Conservation (phyloP, 306 rosid species). For the Albizia julibrissin region DNA sequence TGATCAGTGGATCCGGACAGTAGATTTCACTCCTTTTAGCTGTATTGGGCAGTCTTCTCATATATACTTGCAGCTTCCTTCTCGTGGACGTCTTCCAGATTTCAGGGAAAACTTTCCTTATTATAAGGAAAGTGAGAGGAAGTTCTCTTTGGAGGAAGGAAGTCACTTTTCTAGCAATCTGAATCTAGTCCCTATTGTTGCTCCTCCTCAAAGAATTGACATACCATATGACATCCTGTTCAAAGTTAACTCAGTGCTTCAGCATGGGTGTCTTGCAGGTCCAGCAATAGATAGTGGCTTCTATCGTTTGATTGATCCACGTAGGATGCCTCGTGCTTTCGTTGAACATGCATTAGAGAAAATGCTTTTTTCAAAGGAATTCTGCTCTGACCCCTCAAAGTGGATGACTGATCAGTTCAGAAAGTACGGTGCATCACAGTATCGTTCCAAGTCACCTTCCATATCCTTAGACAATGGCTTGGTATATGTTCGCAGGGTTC, state of each 20-base stretch:
- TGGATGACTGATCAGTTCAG: conserved; percentile 64
- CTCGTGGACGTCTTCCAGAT: conserved; percentile 50
- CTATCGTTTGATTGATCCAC: conserved; percentile 67
- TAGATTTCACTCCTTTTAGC: conserved; percentile 64
- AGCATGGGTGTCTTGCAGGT: conserved; percentile 69
- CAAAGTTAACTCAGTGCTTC: conserved; percentile 70
- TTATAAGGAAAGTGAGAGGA: conserved; percentile 48
- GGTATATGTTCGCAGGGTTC: conserved; percentile 74
- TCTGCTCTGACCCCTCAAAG: conserved; percentile 64
- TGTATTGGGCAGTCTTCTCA: conserved; percentile 73
- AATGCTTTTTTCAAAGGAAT: conserved; percentile 54
- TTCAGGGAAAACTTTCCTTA: conserved; percentile 58
- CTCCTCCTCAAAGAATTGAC: conserved; percentile 51
- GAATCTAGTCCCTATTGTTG: conserved; percentile 64
- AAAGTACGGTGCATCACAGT: conserved; percentile 33
- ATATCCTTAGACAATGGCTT: conserved; percentile 66
- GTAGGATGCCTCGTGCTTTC: conserved; percentile 17
- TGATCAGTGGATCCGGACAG: conserved; percentile 69
- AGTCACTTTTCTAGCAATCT: conserved; percentile 44
- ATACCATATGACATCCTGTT: conserved; percentile 70
- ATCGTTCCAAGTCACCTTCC: conserved; percentile 47
- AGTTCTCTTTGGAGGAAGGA: conserved; percentile 46
- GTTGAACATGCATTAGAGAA: conserved; percentile 66
- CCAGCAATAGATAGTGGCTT: conserved; percentile 54
- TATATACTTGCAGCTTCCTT: conserved; percentile 65